Evolutionary conservation across 179 eudicot genomes (phyloP).

Genomic region (Gypsophila paniculata): DNA sequence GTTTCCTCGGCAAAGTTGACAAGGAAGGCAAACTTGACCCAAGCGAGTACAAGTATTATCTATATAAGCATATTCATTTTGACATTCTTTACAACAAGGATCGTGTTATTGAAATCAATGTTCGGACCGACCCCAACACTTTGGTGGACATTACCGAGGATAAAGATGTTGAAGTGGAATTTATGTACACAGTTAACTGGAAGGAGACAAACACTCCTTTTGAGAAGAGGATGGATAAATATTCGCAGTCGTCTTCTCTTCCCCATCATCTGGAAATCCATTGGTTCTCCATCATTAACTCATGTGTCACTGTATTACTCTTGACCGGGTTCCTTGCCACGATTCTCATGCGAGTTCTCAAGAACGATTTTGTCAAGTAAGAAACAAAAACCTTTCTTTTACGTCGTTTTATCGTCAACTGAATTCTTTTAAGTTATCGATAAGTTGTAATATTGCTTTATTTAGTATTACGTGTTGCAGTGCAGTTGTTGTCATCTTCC

Average conservation of each 20-base stretch:
- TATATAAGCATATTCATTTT: slow-evolving; percentile 43
- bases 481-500: neutral
- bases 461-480: neutral
- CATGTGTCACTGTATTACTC: slow-evolving; percentile 42
- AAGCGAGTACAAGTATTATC: slow-evolving; percentile 36
- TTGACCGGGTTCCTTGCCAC: slow-evolving; percentile 45
- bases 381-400: neutral
- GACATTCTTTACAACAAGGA: slow-evolving; percentile 45
- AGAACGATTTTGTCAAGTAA: slow-evolving; percentile 47
- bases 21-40: slow-evolving; percentile 42
- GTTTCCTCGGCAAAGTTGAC: slow-evolving; percentile 43
- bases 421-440: neutral
- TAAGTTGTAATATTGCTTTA: neutral
- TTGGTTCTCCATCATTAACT: slow-evolving; percentile 44
- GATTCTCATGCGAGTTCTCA: slow-evolving; percentile 44
- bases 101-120: slow-evolving; percentile 44
- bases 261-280: slow-evolving; percentile 46
- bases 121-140: slow-evolving; percentile 39
- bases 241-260: slow-evolving; percentile 41
- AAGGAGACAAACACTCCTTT: slow-evolving; percentile 39
- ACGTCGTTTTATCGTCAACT: neutral
- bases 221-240: slow-evolving; percentile 44
- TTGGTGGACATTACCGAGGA: slow-evolving; percentile 42
- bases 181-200: slow-evolving; percentile 44
- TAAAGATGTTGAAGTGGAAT: slow-evolving; percentile 39